Base-by-base conservation (phyloP, 805 yeast genomes). In the Danielozyma ontarioensis region DNA sequence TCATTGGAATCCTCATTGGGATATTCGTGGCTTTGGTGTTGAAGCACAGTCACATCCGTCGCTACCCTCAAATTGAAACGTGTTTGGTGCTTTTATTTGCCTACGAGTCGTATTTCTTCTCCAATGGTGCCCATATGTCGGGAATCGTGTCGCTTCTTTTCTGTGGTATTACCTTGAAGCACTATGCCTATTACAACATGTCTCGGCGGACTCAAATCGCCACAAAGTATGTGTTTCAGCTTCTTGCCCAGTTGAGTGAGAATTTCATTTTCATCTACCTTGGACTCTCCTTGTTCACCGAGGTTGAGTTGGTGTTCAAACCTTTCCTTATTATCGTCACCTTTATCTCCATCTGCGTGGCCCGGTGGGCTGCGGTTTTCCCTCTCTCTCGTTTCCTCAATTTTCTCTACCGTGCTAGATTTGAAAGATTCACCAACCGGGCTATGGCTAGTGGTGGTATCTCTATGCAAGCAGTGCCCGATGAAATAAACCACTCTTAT, bases 111-210 rank as follows among this genome's bases (percentile, higher is more conserved):
- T 93, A 93, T 59, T 93, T 93, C 68, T 93, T 93, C 60, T 89
- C 97, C 27, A 93, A 93, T 53, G 99, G 98, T 31, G 94, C 97
- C 50, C 98, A 94, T 57, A 93, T 93, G 98, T 89, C 97, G 4
- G 99, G 99, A 29, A 90, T 90, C 44, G 97, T 90, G 5, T 88
- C 97, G 2, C 68, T 93, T 44, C 64, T 93, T 44, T 93, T 93
- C 64, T 90, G 97, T 57, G 98, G 99, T 35, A 93, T 93, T 42
- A 90, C 98, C 1, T 66, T 93, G 56, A 93, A 90, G 57, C 97
- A 94, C 59, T 93, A 93, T 54, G 98, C 97, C 12, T 89, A 89
- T 62, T 93, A 76, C 62, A 94, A 90, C 62, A 93, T 93, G 98
- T 87, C 97, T 4, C 74, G 97, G 58, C 74, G 97, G 49, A 87